These are phyloP conservation scores for Saccharomycopsis amapae DNA, from an alignment of 805 yeast species.

Conservation along the genomic window DNA sequence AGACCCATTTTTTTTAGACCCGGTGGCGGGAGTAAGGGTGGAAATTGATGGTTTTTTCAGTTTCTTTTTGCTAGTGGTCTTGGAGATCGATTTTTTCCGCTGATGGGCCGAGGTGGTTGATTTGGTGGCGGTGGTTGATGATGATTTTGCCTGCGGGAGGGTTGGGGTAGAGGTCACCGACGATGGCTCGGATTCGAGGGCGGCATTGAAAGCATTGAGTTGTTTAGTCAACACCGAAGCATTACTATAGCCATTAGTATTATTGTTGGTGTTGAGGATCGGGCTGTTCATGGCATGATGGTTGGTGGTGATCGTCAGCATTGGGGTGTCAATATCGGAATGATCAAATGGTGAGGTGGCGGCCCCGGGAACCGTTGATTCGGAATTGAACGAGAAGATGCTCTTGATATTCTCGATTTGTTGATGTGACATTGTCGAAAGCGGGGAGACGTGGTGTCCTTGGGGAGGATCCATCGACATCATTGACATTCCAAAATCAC, in stretches of 20 bases:
- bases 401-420: slow-evolving; percentile 14
- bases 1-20: neutral
- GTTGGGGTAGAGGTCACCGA: neutral
- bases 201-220: too few relatives aligned
- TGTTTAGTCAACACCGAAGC: too few relatives aligned
- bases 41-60: neutral
- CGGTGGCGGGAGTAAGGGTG: neutral
- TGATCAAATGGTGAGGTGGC: neutral
- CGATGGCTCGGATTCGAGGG: too few relatives aligned
- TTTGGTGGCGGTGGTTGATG: neutral
- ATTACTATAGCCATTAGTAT: too few relatives aligned
- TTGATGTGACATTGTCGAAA: slow-evolving; percentile 7
- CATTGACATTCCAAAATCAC: too few relatives aligned
- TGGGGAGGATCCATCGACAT: too few relatives aligned
- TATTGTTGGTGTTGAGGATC: neutral
- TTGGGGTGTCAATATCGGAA: too few relatives aligned
- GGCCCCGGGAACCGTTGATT: neutral
- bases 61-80: neutral
- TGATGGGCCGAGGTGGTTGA: neutral
- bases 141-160: neutral
- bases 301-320: too few relatives aligned
- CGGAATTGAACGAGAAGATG: slow-evolving; percentile 14
- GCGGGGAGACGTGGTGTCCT: too few relatives aligned
- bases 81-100: neutral
- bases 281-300: neutral